A percentile compares a stretch with the other conserved stretches of the same genome.
These are phyloP conservation scores for Staphylotrichum tortipilum DNA, from an alignment of 495 filamentous ascomycete genomes.

Conservation along the genomic window DNA sequence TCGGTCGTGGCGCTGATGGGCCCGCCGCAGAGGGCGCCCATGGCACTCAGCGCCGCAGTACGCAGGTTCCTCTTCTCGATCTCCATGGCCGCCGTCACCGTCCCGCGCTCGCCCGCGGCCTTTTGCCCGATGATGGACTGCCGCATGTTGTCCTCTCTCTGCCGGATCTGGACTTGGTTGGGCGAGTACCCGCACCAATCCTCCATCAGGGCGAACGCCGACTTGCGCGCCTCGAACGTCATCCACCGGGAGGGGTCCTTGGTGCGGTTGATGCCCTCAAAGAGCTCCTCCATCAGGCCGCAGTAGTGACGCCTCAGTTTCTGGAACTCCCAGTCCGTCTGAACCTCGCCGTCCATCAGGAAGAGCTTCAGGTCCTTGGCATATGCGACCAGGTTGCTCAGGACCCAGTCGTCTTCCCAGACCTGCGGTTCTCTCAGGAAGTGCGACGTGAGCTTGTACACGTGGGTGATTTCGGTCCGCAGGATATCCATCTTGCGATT, in stretches of 20 bases:
- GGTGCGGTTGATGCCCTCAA: slow-evolving; percentile 81
- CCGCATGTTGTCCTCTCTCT: slow-evolving; percentile 80
- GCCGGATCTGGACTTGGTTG: slow-evolving; percentile 72
- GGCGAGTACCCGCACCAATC: slow-evolving; percentile 98
- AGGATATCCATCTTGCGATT: slow-evolving; percentile 76
- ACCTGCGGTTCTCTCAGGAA: slow-evolving; percentile 74
- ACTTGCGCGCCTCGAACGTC: slow-evolving; percentile 89
- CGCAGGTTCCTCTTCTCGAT: slow-evolving; percentile 90
- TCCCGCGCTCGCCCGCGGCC: slow-evolving; percentile 56
- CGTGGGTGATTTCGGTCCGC: slow-evolving; percentile 88
- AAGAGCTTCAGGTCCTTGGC: slow-evolving; percentile 89
- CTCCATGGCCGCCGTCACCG: slow-evolving; percentile 79
- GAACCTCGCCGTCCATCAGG: slow-evolving; percentile 84
- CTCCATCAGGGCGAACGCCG: slow-evolving; percentile 92
- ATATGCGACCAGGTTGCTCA: slow-evolving; percentile 82
- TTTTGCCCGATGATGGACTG: slow-evolving; percentile 63
- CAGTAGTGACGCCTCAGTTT: slow-evolving; percentile 88
- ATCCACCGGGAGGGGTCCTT: slow-evolving; percentile 85
- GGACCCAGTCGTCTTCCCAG: slow-evolving; percentile 84
- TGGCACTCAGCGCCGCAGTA: slow-evolving; percentile 84
- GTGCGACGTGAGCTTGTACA: slow-evolving; percentile 88
- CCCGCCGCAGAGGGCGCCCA: slow-evolving; percentile 89
- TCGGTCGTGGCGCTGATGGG: slow-evolving; percentile 83
- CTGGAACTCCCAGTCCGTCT: slow-evolving; percentile 95
- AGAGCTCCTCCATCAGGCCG: slow-evolving; percentile 84